Evolutionary conservation across 768 basidiomycete genomes (phyloP), one percentile per base, ranked within the genome.

Genomic region (Mycena sanguinolenta): DNA sequence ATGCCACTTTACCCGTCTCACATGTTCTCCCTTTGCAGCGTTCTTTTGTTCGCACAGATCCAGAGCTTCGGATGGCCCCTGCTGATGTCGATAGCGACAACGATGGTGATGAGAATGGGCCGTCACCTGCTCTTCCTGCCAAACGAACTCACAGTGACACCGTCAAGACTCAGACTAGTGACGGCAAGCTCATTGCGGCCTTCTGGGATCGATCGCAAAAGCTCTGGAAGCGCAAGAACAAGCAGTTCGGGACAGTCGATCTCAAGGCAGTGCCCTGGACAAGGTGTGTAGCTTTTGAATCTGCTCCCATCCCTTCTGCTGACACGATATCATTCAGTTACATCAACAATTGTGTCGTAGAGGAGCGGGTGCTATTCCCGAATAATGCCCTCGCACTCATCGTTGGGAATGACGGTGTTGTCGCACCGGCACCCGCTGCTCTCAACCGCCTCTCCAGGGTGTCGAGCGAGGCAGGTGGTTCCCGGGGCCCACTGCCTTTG

Each of bases 111-210:
- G 19, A 0, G 13, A n/a, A 23, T 5, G 1, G n/a, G 2, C 28
- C 44, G 17, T 14, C 60, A 0, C 30, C 50, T 3, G 17, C 28
- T 28, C 25, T 49, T 32, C 60, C 60, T 1, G 60, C 60, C 1
- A 61, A 61, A 32, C 44, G 60, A 19, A 61, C 44, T 30, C 16
- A 32, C 28, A 32, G 12, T 28, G 60, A 46, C n/a, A 32, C 46
- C 0, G n/a, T 30, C 44, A 50, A 34, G 3, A 58, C n/a, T 14
- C 55, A 38, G 21, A 38, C 30, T n/a, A 58, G 21, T 5, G 55
- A 58, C 10, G 36, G 55, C 8, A 58, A 38, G 55, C 32, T 19
- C n/a, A 58, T 58, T n/a, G 55, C 30, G 3, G 55, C 55, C n/a
- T 58, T 58, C 55, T 58, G 55, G 55, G 30, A 34, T 16, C 55